phyloP scores from a whole-genome alignment of 805 yeast genomes.

The Candida saitoana region DNA sequence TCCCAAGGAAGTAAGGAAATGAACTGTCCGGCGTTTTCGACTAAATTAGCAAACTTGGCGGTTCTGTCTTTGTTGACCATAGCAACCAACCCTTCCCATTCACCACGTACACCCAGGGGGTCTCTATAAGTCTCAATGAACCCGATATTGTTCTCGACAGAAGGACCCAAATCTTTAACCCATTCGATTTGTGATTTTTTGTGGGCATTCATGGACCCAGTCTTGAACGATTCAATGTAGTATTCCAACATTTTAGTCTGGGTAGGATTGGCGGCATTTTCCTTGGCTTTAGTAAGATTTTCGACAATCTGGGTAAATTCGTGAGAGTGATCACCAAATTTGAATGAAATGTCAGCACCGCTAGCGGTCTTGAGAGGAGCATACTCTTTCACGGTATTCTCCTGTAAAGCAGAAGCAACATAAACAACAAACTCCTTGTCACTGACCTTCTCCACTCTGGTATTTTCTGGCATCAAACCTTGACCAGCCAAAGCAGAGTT shows the following conservation, averaged over 20 bases:
- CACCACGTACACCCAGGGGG: constrained; percentile 88
- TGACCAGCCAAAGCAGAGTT: constrained; percentile 60
- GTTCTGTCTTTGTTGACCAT: constrained; percentile 88
- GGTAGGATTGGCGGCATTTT: constrained; percentile 67
- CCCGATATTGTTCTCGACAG: constrained; percentile 70
- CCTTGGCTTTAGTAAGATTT: constrained; percentile 52
- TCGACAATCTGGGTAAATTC: constrained; percentile 62
- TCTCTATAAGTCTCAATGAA: constrained; percentile 92
- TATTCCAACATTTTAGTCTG: constrained; percentile 62
- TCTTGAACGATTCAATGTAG: constrained; percentile 65
- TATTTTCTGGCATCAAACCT: constrained; percentile 74
- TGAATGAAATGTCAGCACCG: constrained; percentile 44
- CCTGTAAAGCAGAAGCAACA: constrained; percentile 62
- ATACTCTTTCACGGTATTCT: constrained; percentile 48
- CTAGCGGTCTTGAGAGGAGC: constrained; percentile 33
- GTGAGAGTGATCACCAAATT: constrained; percentile 72
- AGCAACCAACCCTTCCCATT: constrained; percentile 89
- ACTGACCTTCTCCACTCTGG: constrained; percentile 60
- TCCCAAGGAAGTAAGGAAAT: constrained; percentile 77
- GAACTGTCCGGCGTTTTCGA: constrained; percentile 59
- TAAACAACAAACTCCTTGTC: constrained; percentile 51
- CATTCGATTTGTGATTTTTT: constrained; percentile 78
- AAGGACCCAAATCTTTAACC: constrained; percentile 85
- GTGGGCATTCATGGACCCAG: constrained; percentile 84
- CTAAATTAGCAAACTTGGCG: constrained; percentile 69